These are phyloP conservation scores for Salinomyces thailandicus DNA, from an alignment of 2,329 filamentous ascomycete genomes.

Conservation along the genomic window DNA sequence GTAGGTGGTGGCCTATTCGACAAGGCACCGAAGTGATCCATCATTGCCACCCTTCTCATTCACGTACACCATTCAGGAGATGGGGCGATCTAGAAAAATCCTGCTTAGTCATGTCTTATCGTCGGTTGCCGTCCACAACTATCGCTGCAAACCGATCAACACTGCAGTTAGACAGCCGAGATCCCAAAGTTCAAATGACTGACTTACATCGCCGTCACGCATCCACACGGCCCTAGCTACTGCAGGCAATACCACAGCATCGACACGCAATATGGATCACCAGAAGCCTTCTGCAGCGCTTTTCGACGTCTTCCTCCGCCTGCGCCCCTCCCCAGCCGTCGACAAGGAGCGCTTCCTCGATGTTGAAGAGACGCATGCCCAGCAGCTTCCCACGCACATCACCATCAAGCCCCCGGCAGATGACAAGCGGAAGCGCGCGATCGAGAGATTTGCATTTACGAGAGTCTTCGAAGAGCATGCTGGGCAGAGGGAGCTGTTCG, in stretches of 20 bases:
- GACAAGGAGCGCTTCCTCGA: constrained; percentile 60
- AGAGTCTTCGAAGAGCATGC: constrained; percentile 82
- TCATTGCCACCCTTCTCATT: too few species aligned
- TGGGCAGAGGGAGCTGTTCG: constrained; percentile 76
- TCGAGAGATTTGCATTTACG: constrained; percentile 92
- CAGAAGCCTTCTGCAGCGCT: constrained; percentile 37
- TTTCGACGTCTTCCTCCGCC: constrained; percentile 83
- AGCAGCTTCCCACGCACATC: constrained; percentile 38
- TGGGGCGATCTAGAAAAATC: too few species aligned
- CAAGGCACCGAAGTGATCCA: too few species aligned
- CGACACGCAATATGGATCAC: constrained; percentile 14
- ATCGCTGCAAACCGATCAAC: not conserved
- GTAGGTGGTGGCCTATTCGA: too few species aligned
- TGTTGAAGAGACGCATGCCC: constrained; percentile 48
- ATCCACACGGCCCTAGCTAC: too few species aligned
- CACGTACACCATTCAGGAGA: too few species aligned
- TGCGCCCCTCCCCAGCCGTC: constrained; percentile 41
- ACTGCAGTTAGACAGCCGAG: not conserved
- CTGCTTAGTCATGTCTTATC: not conserved
- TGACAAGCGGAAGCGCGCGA: constrained; percentile 70
- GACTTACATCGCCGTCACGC: not conserved
- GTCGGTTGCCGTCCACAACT: not conserved
- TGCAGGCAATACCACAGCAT: too few species aligned
- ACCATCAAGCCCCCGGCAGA: constrained; percentile 56
- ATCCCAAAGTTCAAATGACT: not conserved